Percentiles rank a stretch among this genome's conserved stretches.
Evolutionary conservation across 192 early-diverging fungal species (phyloP).

Genomic region (Coemansia sp.): DNA sequence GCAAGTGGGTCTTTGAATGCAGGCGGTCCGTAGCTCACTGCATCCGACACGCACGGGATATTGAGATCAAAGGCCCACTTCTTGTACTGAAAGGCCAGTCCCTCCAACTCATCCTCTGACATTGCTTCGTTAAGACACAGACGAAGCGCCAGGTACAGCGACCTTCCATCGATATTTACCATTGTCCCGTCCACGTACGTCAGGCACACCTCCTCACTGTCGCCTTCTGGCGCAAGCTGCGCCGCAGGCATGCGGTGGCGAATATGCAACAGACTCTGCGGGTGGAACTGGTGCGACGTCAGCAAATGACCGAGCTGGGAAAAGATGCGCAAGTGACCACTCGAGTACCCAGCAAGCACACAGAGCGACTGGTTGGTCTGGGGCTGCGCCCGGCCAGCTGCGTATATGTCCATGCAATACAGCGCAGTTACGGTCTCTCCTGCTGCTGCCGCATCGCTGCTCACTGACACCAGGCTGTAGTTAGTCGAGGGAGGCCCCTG

Average conservation of each 20-base stretch:
- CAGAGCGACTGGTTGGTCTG: slow-evolving; percentile 12
- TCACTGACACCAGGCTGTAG: slow-evolving; percentile 30
- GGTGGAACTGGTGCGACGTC: slow-evolving; percentile 31
- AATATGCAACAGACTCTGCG: slow-evolving; percentile 21
- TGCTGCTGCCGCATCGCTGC: slow-evolving; percentile 17
- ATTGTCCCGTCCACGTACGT: slow-evolving; percentile 35
- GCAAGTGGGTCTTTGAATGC: slow-evolving; percentile 20
- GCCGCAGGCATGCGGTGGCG: slow-evolving; percentile 21
- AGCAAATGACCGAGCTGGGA: slow-evolving; percentile 33
- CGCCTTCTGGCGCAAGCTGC: not conserved
- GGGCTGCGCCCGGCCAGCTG: not conserved
- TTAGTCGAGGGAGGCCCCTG: not conserved
- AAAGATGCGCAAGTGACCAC: slow-evolving; percentile 33
- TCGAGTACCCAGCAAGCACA: slow-evolving; percentile 39
- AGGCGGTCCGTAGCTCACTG: slow-evolving; percentile 33
- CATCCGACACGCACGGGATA: slow-evolving; percentile 25
- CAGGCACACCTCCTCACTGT: slow-evolving; percentile 31
- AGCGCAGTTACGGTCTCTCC: slow-evolving; percentile 29
- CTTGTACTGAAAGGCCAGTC: slow-evolving; percentile 39
- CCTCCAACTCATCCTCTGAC: slow-evolving; percentile 6
- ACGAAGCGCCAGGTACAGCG: slow-evolving; percentile 35
- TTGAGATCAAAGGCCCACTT: slow-evolving; percentile 38
- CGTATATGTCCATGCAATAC: slow-evolving; percentile 33
- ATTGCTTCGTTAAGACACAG: slow-evolving; percentile 34
- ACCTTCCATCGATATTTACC: slow-evolving; percentile 33